Base-by-base conservation (phyloP, 129 eudicot species). In the Arctium minus region DNA sequence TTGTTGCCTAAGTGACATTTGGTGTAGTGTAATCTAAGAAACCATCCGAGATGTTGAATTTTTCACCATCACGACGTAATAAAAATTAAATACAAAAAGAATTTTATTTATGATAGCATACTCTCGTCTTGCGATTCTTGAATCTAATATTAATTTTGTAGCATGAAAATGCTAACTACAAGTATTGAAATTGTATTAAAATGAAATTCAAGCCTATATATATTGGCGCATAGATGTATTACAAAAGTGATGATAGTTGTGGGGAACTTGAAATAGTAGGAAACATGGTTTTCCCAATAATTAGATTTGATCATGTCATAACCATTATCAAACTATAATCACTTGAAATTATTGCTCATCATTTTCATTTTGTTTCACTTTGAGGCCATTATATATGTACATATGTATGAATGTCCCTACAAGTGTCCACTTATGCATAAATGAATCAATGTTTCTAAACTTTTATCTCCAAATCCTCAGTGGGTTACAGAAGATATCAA, bases 271-370 rank as follows among this genome's bases (percentile, higher is more conserved):
- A 86, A 73, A 86, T 79, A 83, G 89, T 81, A 67, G 44, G 62
- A 91, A 73, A 65, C 80, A 71, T 88, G 75, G 83, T 35, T 88
- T 80, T 37, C 77, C 86, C 86, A 83, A 87, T 91, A 82, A 89
- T 87, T 85, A 77, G 82, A 36, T 80, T 35, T 27, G 73, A 81
- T 56, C 73, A 60, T 60, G 50, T 73, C 76, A 84, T 75, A 73
- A 77, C 80, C 89, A 88, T 86, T 81, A 90, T 88, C 87, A 73
- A 86, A 79, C 82, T 91, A 85, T 91, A 81, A 88, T 86, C 80
- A 82, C 86, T 87, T 77, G 84, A 74, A 86, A 91, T 91, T 76
- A 91, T 91, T 88, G 87, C 78, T 84, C 91, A 91, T 91, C 89
- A 91, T 87, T 87, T 82, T 82, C 88, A 79, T 68, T 82, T 77